Evolutionary conservation across 1,139 yeast genomes (phyloP).

Genomic region (Wickerhamiella infanticola): DNA sequence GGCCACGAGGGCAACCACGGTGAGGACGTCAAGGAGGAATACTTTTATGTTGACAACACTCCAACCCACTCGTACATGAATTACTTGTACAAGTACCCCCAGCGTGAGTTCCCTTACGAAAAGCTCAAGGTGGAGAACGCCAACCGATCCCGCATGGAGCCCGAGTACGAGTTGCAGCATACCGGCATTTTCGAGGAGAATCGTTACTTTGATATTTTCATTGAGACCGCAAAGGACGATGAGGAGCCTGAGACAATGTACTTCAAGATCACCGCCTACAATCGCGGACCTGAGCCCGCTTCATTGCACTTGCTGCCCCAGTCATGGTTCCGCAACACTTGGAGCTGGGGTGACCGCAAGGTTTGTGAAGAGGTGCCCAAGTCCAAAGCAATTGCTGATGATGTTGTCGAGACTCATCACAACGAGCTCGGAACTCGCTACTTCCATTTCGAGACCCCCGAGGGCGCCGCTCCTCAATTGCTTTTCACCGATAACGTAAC

Average conservation of each 20-base stretch:
- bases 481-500: constrained; percentile 87
- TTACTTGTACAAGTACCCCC: constrained; percentile 85
- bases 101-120: constrained; percentile 66
- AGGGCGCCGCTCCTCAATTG: constrained; percentile 44
- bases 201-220: constrained; percentile 77
- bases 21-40: constrained; percentile 83
- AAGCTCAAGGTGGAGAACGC: constrained; percentile 57
- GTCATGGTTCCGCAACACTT: constrained; percentile 72
- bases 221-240: constrained; percentile 81
- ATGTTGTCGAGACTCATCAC: constrained; percentile 47
- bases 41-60: constrained; percentile 75
- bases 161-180: constrained; percentile 60
- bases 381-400: constrained; percentile 25
- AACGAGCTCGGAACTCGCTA: constrained; percentile 59
- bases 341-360: constrained; percentile 67
- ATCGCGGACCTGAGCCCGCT: constrained; percentile 69
- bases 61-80: constrained; percentile 93
- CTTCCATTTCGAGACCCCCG: constrained; percentile 56
- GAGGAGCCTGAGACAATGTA: constrained; percentile 67
- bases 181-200: constrained; percentile 65
- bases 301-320: constrained; percentile 84
- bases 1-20: constrained; percentile 95
- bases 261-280: constrained; percentile 81
- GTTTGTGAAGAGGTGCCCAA: neutral
- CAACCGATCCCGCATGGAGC: constrained; percentile 45